Evolutionary conservation across 2,329 filamentous ascomycete species (phyloP).

Genomic region (Chaetothyriales sp.): DNA sequence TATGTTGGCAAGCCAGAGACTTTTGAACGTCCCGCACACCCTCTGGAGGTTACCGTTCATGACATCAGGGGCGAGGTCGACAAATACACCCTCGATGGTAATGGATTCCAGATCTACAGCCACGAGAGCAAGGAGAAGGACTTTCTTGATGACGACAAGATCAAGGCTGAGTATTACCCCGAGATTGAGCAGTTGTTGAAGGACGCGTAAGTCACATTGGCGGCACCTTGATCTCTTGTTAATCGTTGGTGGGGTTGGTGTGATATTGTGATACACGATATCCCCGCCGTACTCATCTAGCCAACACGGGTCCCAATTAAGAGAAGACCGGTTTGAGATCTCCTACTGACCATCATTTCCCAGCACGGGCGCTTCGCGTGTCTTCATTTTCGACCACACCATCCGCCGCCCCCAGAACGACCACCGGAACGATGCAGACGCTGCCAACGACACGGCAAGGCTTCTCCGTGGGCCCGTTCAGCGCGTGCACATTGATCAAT

Average conservation of each 20-base stretch:
- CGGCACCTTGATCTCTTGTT: conserved; percentile 4
- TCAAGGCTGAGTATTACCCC: conserved; percentile 24
- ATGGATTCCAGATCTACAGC: conserved; percentile 27
- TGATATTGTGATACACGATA: too few relatives aligned
- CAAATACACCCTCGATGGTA: conserved; percentile 29
- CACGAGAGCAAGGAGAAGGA: conserved; percentile 25
- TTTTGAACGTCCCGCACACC: conserved; percentile 16
- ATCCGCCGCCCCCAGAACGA: conserved; percentile 36
- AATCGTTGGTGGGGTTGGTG: conserved; percentile 16
- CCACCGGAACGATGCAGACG: conserved; percentile 4
- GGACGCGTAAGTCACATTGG: conserved; percentile 16
- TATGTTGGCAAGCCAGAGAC: conserved; percentile 20
- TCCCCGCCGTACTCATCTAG: background rate
- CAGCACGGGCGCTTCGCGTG: conserved; percentile 43
- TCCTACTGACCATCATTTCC: conserved; percentile 1
- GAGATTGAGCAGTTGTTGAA: conserved; percentile 26
- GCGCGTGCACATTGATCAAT: conserved; percentile 41
- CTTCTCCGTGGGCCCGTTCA: conserved; percentile 33
- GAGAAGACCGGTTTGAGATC: background rate
- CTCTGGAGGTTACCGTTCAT: conserved; percentile 21
- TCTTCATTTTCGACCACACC: conserved; percentile 52
- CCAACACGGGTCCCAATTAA: conserved; percentile 2
- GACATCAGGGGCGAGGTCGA: conserved; percentile 35
- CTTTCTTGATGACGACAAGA: conserved; percentile 24
- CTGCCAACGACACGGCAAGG: conserved; percentile 6